Evolutionary conservation across 768 basidiomycete genomes (phyloP).

Genomic region (Rhodotorula graminis): DNA sequence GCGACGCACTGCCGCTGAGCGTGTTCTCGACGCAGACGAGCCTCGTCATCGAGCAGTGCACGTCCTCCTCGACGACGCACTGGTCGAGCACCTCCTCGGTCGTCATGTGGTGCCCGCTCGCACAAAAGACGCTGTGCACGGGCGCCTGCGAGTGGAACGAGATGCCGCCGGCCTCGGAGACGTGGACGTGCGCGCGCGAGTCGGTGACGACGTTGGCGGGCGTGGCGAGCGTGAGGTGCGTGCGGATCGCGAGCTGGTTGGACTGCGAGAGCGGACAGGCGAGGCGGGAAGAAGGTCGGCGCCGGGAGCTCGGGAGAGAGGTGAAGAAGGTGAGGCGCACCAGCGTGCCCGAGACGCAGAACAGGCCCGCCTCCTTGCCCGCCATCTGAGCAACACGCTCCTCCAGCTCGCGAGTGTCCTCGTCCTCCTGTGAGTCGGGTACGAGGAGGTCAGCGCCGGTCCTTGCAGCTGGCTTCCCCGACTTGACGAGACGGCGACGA

Average conservation of each 20-base stretch:
- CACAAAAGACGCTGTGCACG: slow-evolving; percentile 45
- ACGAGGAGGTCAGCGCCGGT: too few relatives aligned
- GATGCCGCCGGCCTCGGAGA: slow-evolving; percentile 82
- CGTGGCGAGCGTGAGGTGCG: slow-evolving; percentile 73
- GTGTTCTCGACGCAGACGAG: slow-evolving; percentile 90
- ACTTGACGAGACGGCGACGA: too few relatives aligned
- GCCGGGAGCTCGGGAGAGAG: not conserved
- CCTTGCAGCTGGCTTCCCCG: too few relatives aligned
- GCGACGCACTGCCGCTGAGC: slow-evolving; percentile 62
- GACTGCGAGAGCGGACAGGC: slow-evolving; percentile 6
- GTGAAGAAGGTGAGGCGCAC: slow-evolving; percentile 51
- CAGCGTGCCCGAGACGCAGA: slow-evolving; percentile 81
- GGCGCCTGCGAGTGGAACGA: slow-evolving; percentile 52
- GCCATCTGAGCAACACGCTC: slow-evolving; percentile 49
- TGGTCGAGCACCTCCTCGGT: slow-evolving; percentile 37
- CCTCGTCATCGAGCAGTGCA: slow-evolving; percentile 67
- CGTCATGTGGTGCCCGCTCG: slow-evolving; percentile 71
- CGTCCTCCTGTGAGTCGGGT: slow-evolving; percentile 45
- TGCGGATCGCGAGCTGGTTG: slow-evolving; percentile 64
- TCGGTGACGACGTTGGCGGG: slow-evolving; percentile 81
- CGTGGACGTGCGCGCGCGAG: slow-evolving; percentile 76
- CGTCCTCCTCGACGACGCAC: slow-evolving; percentile 33
- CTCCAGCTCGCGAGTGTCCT: slow-evolving; percentile 49
- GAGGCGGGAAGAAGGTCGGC: not conserved
- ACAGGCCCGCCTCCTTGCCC: slow-evolving; percentile 87